phyloP scores from a whole-genome alignment of 371 early-diverging fungal species.

The Mucor racemosus region DNA sequence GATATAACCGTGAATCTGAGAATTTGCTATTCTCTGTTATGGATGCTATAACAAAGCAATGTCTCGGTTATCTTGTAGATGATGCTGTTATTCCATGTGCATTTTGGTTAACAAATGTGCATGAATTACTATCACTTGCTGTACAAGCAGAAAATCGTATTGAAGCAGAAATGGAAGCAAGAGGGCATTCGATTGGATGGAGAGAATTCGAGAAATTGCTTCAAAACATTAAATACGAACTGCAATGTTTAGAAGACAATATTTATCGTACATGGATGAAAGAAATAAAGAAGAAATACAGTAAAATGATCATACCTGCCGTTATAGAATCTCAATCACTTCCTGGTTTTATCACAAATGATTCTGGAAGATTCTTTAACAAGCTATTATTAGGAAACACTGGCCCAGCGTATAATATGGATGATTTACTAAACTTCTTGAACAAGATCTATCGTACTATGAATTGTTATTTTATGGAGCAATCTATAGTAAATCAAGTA shows the following conservation, averaged over 20 bases:
- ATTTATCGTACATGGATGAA: conserved; percentile 85
- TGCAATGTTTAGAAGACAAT: conserved; percentile 70
- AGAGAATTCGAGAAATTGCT: conserved; percentile 59
- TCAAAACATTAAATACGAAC: conserved; percentile 63
- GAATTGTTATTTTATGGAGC: conserved; percentile 93
- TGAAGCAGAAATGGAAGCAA: conserved; percentile 37
- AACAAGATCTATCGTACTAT: conserved; percentile 88
- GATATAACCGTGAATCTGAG: conserved; percentile 80
- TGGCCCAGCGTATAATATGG: conserved; percentile 81
- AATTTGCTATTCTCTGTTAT: conserved; percentile 83
- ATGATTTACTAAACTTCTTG: conserved; percentile 87
- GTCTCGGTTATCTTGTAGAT: conserved; percentile 61
- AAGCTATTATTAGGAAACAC: conserved; percentile 73
- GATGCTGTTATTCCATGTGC: conserved; percentile 66
- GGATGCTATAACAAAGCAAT: conserved; percentile 80
- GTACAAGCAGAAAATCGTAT: conserved; percentile 42
- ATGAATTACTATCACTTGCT: conserved; percentile 79
- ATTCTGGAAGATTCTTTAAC: conserved; percentile 83
- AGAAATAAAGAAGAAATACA: conserved; percentile 88
- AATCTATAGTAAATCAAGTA: conserved; percentile 72
- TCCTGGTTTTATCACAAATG: conserved; percentile 89
- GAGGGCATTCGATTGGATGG: conserved; percentile 36
- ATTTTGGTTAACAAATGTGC: conserved; percentile 95
- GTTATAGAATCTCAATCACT: conserved; percentile 91
- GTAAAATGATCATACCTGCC: conserved; percentile 91